These are phyloP conservation scores for Paramecium sonneborni DNA, from an alignment of 73 alveolate genomes.

Conservation along the genomic window DNA sequence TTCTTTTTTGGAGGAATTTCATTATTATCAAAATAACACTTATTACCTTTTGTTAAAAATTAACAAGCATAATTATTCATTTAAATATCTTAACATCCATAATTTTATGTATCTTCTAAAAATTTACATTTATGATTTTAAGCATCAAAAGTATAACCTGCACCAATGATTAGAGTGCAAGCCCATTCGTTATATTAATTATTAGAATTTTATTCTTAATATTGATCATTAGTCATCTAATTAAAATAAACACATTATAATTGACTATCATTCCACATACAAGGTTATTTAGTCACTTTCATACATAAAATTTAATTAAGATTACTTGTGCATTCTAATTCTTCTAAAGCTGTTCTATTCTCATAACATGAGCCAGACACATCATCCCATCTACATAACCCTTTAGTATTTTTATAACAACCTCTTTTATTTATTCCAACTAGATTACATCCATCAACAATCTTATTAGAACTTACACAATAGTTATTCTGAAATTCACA, in stretches of 20 bases:
- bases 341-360: background rate
- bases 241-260: background rate
- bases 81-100: no score
- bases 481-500: background rate
- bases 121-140: no score
- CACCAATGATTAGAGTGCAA: background rate
- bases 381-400: background rate
- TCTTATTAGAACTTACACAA: background rate
- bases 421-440: background rate
- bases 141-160: no score
- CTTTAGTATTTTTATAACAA: background rate
- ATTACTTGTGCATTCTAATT: background rate
- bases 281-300: background rate
- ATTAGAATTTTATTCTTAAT: no score
- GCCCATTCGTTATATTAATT: no score
- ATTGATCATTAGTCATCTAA: no score
- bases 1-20: background rate
- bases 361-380: background rate
- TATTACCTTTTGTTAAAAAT: background rate
- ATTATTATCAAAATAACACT: background rate
- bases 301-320: background rate
- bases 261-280: background rate
- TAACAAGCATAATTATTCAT: background rate
- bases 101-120: no score
- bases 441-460: background rate